Percentiles rank a stretch among this genome's conserved stretches.
These are phyloP conservation scores for Aristolochia contorta DNA, from an alignment of 164 flowering plant genomes.

Conservation along the genomic window DNA sequence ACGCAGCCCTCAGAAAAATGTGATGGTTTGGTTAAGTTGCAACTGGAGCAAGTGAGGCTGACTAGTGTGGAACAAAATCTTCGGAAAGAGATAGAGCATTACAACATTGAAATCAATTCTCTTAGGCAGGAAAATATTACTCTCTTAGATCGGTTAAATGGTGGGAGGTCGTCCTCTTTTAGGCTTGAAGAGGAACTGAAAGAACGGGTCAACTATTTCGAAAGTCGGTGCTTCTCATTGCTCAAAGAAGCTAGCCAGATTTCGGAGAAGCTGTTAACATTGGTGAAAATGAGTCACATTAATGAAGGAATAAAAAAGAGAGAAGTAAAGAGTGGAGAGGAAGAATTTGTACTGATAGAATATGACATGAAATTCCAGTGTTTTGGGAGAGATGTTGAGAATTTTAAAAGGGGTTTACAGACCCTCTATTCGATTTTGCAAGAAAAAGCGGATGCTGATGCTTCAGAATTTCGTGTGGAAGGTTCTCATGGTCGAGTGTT, in stretches of 20 bases:
- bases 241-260: constrained; percentile 43
- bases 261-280: constrained; percentile 48
- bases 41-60: constrained; percentile 67
- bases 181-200: constrained; percentile 13
- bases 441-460: constrained; percentile 35
- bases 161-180: constrained; percentile 29
- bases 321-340: constrained; percentile 29
- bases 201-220: constrained; percentile 41
- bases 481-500: constrained; percentile 11
- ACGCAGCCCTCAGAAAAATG: constrained; percentile 34
- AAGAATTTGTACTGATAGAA: constrained; percentile 58
- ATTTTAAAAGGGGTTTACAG: constrained; percentile 49
- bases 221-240: constrained; percentile 51
- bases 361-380: constrained; percentile 72
- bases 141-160: constrained; percentile 54
- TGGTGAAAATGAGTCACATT: constrained; percentile 27
- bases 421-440: constrained; percentile 38
- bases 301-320: constrained; percentile 7
- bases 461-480: constrained; percentile 21
- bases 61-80: constrained; percentile 65
- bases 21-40: constrained; percentile 34
- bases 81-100: constrained; percentile 73
- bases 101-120: constrained; percentile 52
- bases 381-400: constrained; percentile 56
- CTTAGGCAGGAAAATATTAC: constrained; percentile 73